Conservation (phyloP, 108 stramenopile genomes). For the Conticribra weissflogii region DNA sequence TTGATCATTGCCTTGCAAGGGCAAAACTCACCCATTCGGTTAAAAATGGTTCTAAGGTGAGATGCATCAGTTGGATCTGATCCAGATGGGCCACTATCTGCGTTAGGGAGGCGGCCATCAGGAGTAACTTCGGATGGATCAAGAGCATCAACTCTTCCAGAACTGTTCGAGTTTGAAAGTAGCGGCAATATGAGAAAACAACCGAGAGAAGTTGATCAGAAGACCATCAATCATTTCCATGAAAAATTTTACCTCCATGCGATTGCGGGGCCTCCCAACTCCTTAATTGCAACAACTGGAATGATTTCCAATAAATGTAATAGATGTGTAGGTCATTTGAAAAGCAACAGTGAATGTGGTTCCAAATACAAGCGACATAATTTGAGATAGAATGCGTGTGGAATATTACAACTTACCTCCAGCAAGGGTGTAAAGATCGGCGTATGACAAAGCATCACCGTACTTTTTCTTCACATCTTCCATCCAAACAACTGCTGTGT, state of each 20-base stretch:
- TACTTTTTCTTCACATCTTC: constrained; percentile 76
- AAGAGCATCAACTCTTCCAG: constrained; percentile 65
- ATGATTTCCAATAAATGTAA: too few species aligned
- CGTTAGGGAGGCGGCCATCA: constrained; percentile 87
- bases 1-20: too few species aligned
- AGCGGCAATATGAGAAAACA: neutral
- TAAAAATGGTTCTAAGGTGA: constrained; percentile 82
- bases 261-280: constrained; percentile 64
- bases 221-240: neutral
- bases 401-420: constrained; percentile 40
- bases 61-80: constrained; percentile 65
- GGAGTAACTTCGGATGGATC: constrained; percentile 55
- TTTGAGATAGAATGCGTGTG: too few species aligned
- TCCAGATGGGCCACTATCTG: constrained; percentile 69
- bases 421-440: constrained; percentile 89
- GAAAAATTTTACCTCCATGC: constrained; percentile 36
- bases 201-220: neutral
- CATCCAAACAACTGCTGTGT: constrained; percentile 61
- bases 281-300: constrained; percentile 62
- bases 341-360: constrained; percentile 1
- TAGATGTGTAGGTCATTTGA: too few species aligned
- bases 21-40: constrained; percentile 79
- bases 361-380: too few species aligned
- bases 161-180: constrained; percentile 34
- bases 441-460: constrained; percentile 58